Percentiles rank a stretch among this genome's conserved stretches.
Conservation (phyloP, 1,284 basidiomycete genomes). For the Trichosporon asahii region DNA sequence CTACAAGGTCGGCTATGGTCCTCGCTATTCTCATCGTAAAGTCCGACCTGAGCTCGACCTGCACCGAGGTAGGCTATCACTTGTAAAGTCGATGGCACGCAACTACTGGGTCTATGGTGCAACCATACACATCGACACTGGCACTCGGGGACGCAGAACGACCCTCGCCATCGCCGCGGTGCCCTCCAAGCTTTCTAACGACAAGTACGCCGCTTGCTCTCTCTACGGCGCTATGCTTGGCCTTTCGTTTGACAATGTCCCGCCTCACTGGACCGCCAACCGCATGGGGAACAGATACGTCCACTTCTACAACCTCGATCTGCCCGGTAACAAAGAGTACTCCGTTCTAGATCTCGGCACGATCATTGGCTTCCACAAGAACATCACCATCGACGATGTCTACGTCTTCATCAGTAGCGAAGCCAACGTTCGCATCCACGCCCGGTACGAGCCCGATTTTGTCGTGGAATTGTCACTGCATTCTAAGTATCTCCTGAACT, state of each 20-base stretch:
- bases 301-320: background rate
- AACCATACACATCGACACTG: background rate
- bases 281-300: background rate
- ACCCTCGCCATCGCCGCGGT: background rate
- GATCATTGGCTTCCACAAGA: background rate
- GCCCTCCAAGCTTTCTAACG: background rate
- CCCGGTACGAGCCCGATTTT: background rate
- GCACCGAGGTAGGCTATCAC: background rate
- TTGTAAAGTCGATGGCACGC: background rate
- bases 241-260: background rate
- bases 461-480: background rate
- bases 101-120: slow-evolving; percentile 4
- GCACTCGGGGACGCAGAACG: background rate
- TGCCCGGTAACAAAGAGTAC: background rate
- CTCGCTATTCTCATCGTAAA: background rate
- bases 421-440: background rate
- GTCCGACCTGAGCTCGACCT: background rate
- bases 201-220: background rate
- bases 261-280: background rate
- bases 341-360: background rate
- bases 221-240: background rate
- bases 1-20: background rate
- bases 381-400: background rate
- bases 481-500: background rate
- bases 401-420: slow-evolving; percentile 1